Conservation (phyloP, 2,329 filamentous ascomycete genomes). For the Cladosporium sp. region DNA sequence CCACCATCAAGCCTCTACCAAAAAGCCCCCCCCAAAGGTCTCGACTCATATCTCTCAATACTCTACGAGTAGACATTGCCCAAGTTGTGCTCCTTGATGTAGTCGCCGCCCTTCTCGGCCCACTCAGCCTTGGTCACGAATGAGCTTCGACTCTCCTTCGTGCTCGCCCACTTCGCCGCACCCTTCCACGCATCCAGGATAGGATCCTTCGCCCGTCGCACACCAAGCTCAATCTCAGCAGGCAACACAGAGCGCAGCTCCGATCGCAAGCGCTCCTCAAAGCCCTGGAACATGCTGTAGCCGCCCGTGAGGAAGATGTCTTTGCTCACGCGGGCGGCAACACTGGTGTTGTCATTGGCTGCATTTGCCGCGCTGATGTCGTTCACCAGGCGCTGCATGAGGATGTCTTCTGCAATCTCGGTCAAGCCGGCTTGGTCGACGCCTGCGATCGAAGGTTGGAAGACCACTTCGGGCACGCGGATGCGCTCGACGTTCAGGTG, state of each 20-base stretch:
- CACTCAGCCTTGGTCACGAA: conserved; percentile 81
- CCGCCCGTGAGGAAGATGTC: conserved; percentile 97
- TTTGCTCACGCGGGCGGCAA: conserved; percentile 68
- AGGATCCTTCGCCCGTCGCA: conserved; percentile 74
- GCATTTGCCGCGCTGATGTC: conserved; percentile 28
- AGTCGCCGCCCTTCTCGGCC: conserved; percentile 87
- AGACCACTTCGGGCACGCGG: conserved; percentile 98
- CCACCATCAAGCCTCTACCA: neutral
- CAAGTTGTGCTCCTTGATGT: conserved; percentile 68
- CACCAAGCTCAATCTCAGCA: conserved; percentile 63
- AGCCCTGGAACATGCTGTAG: conserved; percentile 80
- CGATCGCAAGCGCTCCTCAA: conserved; percentile 75
- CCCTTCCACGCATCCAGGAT: conserved; percentile 91
- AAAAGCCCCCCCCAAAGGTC: neutral
- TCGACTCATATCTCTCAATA: neutral
- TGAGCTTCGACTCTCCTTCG: conserved; percentile 58
- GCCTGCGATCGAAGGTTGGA: conserved; percentile 96
- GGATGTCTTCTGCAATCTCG: conserved; percentile 87
- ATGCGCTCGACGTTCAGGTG: conserved; percentile 99
- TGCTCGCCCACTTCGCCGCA: conserved; percentile 78
- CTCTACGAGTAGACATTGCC: conserved; percentile 35
- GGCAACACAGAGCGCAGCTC: conserved; percentile 75
- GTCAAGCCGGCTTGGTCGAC: conserved; percentile 94
- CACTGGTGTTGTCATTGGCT: conserved; percentile 42
- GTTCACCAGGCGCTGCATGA: conserved; percentile 70